These are phyloP conservation scores for Leucoagaricus sp. DNA, from an alignment of 1,284 basidiomycete species.

Conservation along the genomic window DNA sequence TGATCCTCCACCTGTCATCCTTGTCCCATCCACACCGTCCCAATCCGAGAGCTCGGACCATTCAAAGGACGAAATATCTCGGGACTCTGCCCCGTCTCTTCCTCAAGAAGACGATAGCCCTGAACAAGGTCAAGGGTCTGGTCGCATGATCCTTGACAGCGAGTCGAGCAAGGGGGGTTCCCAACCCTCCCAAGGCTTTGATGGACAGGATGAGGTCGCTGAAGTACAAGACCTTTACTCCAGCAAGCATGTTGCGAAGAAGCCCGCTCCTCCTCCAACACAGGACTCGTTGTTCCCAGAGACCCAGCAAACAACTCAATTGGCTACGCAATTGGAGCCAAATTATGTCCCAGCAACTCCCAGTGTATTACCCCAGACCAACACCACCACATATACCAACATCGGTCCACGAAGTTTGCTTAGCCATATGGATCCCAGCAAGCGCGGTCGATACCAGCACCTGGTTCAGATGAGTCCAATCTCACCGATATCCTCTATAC, in stretches of 20 bases:
- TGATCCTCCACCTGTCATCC: constrained; percentile 8
- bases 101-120: constrained; percentile 9
- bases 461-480: constrained; percentile 7
- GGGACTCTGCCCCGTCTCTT: constrained; percentile 3
- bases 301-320: constrained; percentile 11
- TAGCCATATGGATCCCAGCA: constrained; percentile 3
- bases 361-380: not conserved
- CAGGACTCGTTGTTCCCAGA: not conserved
- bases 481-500: constrained; percentile 1
- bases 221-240: constrained; percentile 13
- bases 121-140: constrained; percentile 8
- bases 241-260: not conserved
- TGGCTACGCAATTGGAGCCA: constrained; percentile 1
- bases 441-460: constrained; percentile 12
- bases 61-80: constrained; percentile 23
- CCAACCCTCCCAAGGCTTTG: constrained; percentile 13
- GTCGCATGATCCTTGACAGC: constrained; percentile 11
- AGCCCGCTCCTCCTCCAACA: not conserved
- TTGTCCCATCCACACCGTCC: constrained; percentile 48
- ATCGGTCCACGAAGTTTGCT: constrained; percentile 13
- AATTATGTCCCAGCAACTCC: not conserved
- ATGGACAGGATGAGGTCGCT: constrained; percentile 12
- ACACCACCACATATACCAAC: constrained; percentile 2
- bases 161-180: constrained; percentile 13
- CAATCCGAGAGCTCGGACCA: constrained; percentile 35